Conservation (phyloP, 2,329 filamentous ascomycete species). For the Cryphonectria japonica region DNA sequence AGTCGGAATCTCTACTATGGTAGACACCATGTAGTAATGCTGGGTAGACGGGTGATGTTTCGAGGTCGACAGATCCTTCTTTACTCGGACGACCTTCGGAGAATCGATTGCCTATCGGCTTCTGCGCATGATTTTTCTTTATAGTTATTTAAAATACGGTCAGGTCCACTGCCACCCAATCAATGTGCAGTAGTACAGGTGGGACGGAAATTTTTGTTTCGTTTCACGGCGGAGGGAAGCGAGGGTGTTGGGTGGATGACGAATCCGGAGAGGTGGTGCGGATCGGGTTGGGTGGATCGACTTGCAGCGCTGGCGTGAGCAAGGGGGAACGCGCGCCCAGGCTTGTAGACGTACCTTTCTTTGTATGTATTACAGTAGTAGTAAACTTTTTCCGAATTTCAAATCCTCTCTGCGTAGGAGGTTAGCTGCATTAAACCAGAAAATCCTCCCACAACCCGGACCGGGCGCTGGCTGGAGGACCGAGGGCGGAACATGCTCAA, state of each 20-base stretch:
- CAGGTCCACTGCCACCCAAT: not conserved
- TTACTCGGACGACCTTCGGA: not conserved
- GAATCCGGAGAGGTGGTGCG: not conserved
- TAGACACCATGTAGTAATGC: no score
- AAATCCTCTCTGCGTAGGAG: not conserved
- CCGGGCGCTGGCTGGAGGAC: not conserved
- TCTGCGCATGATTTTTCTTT: not conserved
- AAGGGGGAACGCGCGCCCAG: not conserved
- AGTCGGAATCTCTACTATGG: not conserved
- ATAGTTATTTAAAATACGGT: not conserved
- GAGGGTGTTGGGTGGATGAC: not conserved
- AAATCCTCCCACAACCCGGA: not conserved
- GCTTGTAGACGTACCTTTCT: not conserved
- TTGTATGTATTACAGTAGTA: not conserved
- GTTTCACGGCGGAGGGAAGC: constrained; percentile 10
- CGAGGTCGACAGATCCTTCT: not conserved
- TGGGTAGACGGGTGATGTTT: not conserved
- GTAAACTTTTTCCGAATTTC: not conserved
- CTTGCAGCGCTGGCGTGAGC: not conserved
- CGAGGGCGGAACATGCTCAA: not conserved
- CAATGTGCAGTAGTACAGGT: not conserved
- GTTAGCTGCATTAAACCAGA: not conserved
- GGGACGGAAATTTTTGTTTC: constrained; percentile 11
- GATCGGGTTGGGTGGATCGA: not conserved
- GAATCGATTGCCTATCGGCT: not conserved